phyloP scores from a whole-genome alignment of 1,284 basidiomycete species.

The Inonotus obliquus region DNA sequence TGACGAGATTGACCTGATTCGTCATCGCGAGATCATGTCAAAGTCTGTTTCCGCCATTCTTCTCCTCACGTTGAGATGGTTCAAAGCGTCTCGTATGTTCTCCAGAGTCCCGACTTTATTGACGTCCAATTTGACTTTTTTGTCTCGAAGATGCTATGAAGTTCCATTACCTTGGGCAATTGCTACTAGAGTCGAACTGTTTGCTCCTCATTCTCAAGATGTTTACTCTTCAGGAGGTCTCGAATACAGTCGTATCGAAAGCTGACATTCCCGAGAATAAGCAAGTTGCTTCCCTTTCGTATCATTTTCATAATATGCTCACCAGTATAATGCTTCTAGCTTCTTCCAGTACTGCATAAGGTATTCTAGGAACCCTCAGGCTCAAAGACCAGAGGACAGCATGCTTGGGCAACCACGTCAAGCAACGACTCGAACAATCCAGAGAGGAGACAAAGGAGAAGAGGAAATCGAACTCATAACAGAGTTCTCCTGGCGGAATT shows the following conservation, averaged over 20 bases:
- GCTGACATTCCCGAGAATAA: conserved; percentile 87
- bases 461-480: conserved; percentile 89
- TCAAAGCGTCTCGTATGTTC: conserved; percentile 90
- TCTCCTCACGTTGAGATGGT: conserved; percentile 92
- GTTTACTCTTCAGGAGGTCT: conserved; percentile 94
- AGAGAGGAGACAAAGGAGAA: conserved; percentile 64
- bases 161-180: conserved; percentile 94
- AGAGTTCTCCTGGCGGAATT: conserved; percentile 97
- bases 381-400: conserved; percentile 49
- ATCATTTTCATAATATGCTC: not conserved
- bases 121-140: conserved; percentile 2
- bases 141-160: conserved; percentile 83
- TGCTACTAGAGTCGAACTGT: conserved; percentile 94
- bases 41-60: conserved; percentile 97
- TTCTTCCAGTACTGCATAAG: conserved; percentile 92
- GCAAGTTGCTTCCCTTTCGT: conserved; percentile 39
- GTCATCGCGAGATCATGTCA: conserved; percentile 96
- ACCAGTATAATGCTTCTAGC: conserved; percentile 37
- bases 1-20: conserved; percentile 93
- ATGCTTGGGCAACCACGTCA: conserved; percentile 55
- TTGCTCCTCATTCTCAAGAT: conserved; percentile 94
- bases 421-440: conserved; percentile 47
- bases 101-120: not conserved
- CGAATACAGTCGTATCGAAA: conserved; percentile 77
- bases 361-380: conserved; percentile 37